A percentile compares a stretch with the other conserved stretches of the same genome.
Evolutionary conservation across 306 rosid species (phyloP).

Genomic region (Castanopsis chinensis): DNA sequence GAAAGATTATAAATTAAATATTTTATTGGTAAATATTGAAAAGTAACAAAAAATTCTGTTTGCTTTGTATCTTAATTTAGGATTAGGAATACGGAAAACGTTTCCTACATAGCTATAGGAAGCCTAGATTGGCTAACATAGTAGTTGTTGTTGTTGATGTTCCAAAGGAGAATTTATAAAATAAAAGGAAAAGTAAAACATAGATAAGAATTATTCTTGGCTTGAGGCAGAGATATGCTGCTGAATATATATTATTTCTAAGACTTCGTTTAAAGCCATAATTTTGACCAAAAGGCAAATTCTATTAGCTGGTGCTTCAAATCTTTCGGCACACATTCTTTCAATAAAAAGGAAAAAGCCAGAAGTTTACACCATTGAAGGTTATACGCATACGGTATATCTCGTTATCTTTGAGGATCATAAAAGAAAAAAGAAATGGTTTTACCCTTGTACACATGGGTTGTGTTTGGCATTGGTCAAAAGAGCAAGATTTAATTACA

Average conservation of each 20-base stretch:
- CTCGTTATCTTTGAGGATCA: background rate
- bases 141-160: background rate
- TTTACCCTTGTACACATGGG: background rate
- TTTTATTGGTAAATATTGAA: no score
- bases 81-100: no score
- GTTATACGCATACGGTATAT: background rate
- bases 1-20: no score
- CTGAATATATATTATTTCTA: background rate
- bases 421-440: no score
- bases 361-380: background rate
- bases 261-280: background rate
- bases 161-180: background rate
- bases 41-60: no score
- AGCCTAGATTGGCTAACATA: background rate
- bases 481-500: no score
- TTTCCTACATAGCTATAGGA: background rate
- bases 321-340: background rate
- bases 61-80: no score
- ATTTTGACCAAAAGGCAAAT: background rate
- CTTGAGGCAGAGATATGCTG: conserved; percentile 3
- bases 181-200: background rate
- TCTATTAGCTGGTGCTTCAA: background rate
- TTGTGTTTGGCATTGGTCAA: no score
- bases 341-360: background rate
- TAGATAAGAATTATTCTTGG: background rate